Percentiles rank a stretch among this genome's conserved stretches.
Conservation (phyloP, 345 rosid species). For the Nasturtium officinale region DNA sequence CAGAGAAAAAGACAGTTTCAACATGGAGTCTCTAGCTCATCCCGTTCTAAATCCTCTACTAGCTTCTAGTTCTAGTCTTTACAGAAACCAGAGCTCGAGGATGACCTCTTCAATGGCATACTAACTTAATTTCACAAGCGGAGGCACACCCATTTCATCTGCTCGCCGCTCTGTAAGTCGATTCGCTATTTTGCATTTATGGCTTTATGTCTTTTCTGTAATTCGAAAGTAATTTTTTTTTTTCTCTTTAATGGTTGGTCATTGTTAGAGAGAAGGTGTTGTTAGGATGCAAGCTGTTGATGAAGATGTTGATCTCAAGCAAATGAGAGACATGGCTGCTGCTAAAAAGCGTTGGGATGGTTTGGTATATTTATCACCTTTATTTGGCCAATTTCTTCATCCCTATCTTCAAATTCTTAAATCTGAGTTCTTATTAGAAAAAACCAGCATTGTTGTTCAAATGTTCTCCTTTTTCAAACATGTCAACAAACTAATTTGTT, state of each 20-base stretch:
- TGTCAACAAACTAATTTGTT: not conserved
- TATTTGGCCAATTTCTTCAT: not conserved
- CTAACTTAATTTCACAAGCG: not conserved
- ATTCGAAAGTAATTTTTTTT: no score
- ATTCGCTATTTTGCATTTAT: conserved; percentile 22
- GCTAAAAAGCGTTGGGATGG: conserved; percentile 95
- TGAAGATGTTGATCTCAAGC: conserved; percentile 81
- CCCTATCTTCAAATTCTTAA: not conserved
- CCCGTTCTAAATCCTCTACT: conserved; percentile 37
- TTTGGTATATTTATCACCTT: conserved; percentile 52
- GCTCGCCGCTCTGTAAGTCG: conserved; percentile 41
- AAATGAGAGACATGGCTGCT: conserved; percentile 89
- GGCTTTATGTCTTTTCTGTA: conserved; percentile 21
- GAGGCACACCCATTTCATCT: conserved; percentile 11
- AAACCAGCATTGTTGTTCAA: not conserved
- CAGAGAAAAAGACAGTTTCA: not conserved
- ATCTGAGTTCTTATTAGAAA: not conserved
- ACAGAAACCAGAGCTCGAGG: conserved; percentile 26
- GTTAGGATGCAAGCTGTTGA: conserved; percentile 62
- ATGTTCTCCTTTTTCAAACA: not conserved
- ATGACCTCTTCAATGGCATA: conserved; percentile 24
- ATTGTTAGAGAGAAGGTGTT: conserved; percentile 48
- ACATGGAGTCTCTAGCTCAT: conserved; percentile 40
- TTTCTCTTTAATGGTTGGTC: not conserved
- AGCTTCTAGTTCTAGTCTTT: conserved; percentile 29